A percentile compares a stretch with the other conserved stretches of the same genome.
Evolutionary conservation across 352 stramenopile genomes (phyloP).

Genomic region (Blastocystis sp.): DNA sequence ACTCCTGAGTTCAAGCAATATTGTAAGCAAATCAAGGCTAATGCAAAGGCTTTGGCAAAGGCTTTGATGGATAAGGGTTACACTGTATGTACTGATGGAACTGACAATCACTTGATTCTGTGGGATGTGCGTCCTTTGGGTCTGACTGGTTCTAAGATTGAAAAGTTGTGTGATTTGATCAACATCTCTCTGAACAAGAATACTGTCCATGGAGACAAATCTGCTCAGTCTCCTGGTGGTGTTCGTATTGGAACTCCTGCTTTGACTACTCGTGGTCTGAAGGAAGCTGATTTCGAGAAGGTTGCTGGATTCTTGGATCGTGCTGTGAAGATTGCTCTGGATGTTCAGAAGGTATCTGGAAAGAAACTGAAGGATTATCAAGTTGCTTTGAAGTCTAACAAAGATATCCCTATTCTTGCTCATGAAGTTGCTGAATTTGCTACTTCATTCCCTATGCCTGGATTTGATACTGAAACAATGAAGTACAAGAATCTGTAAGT

Average conservation of each 20-base stretch:
- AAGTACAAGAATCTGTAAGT: constrained; percentile 63
- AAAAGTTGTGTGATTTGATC: constrained; percentile 92
- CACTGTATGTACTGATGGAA: constrained; percentile 89
- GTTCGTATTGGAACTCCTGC: constrained; percentile 89
- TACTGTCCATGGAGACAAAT: constrained; percentile 87
- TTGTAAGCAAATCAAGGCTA: constrained; percentile 79
- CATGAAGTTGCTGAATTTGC: constrained; percentile 83
- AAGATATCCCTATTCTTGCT: constrained; percentile 73
- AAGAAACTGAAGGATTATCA: constrained; percentile 65
- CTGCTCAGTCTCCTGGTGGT: constrained; percentile 84
- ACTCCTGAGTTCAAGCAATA: constrained; percentile 94
- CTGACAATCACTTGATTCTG: constrained; percentile 96
- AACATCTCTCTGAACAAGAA: constrained; percentile 99
- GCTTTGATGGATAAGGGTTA: constrained; percentile 85
- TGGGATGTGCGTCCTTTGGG: constrained; percentile 88
- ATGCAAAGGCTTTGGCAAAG: constrained; percentile 84
- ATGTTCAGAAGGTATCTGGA: constrained; percentile 76
- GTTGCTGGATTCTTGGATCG: constrained; percentile 89
- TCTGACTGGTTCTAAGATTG: constrained; percentile 93
- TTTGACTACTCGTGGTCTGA: constrained; percentile 90
- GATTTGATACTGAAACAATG: constrained; percentile 82
- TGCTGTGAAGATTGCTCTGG: constrained; percentile 82
- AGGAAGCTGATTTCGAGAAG: constrained; percentile 87
- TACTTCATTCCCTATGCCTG: constrained; percentile 87
- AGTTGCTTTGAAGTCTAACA: constrained; percentile 73